Evolutionary conservation across 208 protist genomes (phyloP).

Genomic region (Novymonas esmeraldas): DNA sequence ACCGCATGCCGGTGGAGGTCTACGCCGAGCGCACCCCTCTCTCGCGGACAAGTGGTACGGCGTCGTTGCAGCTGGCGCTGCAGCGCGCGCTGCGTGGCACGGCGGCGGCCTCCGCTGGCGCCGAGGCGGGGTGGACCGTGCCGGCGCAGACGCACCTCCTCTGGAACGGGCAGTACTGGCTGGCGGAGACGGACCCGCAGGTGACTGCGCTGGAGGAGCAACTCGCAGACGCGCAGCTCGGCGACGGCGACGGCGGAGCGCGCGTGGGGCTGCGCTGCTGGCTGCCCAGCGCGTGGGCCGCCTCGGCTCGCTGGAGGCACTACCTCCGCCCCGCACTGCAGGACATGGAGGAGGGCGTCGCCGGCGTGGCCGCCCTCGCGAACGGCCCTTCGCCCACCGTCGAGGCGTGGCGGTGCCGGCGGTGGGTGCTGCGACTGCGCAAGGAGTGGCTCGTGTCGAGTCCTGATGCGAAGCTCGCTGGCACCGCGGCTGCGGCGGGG

Average conservation of each 20-base stretch:
- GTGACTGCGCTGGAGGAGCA: slow-evolving; percentile 15
- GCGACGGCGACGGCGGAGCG: not conserved
- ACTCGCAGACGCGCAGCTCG: not conserved
- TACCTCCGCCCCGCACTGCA: no score
- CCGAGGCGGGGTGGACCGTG: not conserved
- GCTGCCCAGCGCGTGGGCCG: no score
- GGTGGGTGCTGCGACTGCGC: slow-evolving; percentile 22
- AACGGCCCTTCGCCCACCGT: not conserved
- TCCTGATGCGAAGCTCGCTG: not conserved
- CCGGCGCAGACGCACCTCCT: slow-evolving; percentile 5
- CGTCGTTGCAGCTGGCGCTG: slow-evolving; percentile 8
- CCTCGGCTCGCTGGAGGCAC: no score
- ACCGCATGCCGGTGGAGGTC: slow-evolving; percentile 18
- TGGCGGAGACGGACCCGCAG: slow-evolving; percentile 19
- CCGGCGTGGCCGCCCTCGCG: no score
- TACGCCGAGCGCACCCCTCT: slow-evolving; percentile 20
- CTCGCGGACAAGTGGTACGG: not conserved
- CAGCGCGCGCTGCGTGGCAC: not conserved
- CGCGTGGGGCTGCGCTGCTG: no score
- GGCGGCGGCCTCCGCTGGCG: not conserved
- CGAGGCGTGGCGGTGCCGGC: not conserved
- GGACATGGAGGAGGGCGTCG: no score
- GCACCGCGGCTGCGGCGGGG: no score
- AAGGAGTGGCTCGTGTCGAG: slow-evolving; percentile 27
- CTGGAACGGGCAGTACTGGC: slow-evolving; percentile 23